Percentiles rank a stretch among this genome's conserved stretches.
Evolutionary conservation across 805 yeast genomes (phyloP).

Genomic region (Pichia insulana): DNA sequence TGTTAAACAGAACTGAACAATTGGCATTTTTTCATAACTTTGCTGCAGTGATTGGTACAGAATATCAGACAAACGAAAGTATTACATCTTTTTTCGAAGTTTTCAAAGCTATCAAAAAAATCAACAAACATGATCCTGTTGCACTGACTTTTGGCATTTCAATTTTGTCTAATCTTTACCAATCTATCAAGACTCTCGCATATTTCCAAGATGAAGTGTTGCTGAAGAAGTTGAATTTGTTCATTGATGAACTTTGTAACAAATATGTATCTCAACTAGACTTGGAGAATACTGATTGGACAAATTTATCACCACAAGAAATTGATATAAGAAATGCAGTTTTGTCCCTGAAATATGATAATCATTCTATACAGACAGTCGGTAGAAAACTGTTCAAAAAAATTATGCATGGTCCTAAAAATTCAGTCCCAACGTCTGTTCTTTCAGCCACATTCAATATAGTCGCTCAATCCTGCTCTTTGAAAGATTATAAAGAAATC

Average conservation of each 20-base stretch:
- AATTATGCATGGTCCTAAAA: slow-evolving; percentile 43
- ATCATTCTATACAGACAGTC: slow-evolving; percentile 24
- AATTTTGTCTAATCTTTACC: slow-evolving; percentile 25
- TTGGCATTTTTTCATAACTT: slow-evolving; percentile 32
- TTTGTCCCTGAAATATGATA: slow-evolving; percentile 30
- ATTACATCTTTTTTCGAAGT: slow-evolving; percentile 28
- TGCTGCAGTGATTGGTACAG: slow-evolving; percentile 30
- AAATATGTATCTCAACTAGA: slow-evolving; percentile 25
- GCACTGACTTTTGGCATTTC: slow-evolving; percentile 32
- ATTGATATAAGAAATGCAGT: slow-evolving; percentile 35
- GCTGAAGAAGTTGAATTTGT: slow-evolving; percentile 8
- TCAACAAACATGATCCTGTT: slow-evolving; percentile 22
- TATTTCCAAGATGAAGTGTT: slow-evolving; percentile 15
- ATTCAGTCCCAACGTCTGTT: slow-evolving; percentile 44
- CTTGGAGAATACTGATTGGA: slow-evolving; percentile 29
- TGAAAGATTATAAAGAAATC: slow-evolving; percentile 53
- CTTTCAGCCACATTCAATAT: slow-evolving; percentile 34
- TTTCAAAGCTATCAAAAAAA: slow-evolving; percentile 21
- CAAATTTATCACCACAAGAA: slow-evolving; percentile 28
- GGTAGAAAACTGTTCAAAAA: slow-evolving; percentile 38
- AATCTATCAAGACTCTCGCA: slow-evolving; percentile 19
- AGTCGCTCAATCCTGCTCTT: slow-evolving; percentile 18
- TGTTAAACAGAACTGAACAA: slow-evolving; percentile 27
- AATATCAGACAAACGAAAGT: slow-evolving; percentile 24
- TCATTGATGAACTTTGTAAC: slow-evolving; percentile 14